These are phyloP conservation scores for Hyaloraphidium curvatum DNA, from an alignment of 192 early-diverging fungal species.

Conservation along the genomic window DNA sequence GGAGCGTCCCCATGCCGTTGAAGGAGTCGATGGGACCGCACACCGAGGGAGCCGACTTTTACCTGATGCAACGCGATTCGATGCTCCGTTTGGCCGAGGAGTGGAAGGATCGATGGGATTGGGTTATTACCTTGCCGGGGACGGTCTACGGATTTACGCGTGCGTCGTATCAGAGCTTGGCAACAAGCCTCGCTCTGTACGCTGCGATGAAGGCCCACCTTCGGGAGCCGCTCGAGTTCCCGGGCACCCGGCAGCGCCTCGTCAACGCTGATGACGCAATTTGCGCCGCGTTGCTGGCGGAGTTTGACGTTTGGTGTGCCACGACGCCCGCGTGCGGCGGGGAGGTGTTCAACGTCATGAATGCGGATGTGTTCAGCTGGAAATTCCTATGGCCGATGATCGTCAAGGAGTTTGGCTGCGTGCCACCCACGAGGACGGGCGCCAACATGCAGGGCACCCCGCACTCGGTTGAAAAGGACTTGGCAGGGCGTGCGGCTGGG, in stretches of 20 bases:
- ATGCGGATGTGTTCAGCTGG: neutral
- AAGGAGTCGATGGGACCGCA: neutral
- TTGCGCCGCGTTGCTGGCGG: neutral
- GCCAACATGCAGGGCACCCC: neutral
- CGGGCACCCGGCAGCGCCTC: neutral
- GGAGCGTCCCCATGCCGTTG: neutral
- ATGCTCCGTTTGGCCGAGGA: neutral
- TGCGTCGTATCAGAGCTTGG: constrained; percentile 1
- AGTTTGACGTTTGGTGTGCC: neutral
- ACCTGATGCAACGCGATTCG: neutral
- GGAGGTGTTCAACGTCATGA: neutral
- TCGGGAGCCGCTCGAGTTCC: neutral
- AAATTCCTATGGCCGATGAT: neutral
- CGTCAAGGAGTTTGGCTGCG: neutral
- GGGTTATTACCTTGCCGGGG: neutral
- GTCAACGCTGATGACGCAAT: constrained; percentile 2
- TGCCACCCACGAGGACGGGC: neutral
- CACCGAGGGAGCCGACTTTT: neutral
- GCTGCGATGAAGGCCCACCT: neutral
- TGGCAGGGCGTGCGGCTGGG: neutral
- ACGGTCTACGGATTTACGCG: neutral
- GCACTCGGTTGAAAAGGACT: neutral
- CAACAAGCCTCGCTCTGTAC: neutral
- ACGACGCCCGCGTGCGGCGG: neutral
- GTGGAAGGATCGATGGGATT: neutral